phyloP scores from a whole-genome alignment of 2,329 filamentous ascomycete genomes.

The Botrytis pseudocinerea region DNA sequence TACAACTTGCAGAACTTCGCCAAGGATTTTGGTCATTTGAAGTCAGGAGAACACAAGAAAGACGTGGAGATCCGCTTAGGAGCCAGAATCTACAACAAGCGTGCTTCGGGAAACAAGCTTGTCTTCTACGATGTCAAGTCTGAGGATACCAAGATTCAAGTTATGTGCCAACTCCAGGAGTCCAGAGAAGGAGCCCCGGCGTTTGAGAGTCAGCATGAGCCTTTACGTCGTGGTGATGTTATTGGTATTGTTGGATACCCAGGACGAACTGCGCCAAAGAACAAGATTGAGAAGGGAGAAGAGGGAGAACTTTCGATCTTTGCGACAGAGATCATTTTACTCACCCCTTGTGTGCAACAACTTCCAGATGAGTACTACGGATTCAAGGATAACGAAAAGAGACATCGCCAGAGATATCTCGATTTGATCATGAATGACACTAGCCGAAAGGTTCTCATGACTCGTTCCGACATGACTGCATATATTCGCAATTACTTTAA shows the following conservation, averaged over 20 bases:
- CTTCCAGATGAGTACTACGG: constrained; percentile 89
- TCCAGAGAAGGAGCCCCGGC: constrained; percentile 62
- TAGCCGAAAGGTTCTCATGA: constrained; percentile 79
- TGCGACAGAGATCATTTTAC: constrained; percentile 78
- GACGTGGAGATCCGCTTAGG: constrained; percentile 76
- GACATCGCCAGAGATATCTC: constrained; percentile 89
- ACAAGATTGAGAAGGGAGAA: constrained; percentile 72
- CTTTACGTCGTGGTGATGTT: constrained; percentile 87
- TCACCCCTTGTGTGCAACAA: constrained; percentile 89
- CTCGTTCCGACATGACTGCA: constrained; percentile 81
- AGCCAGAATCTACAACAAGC: constrained; percentile 86
- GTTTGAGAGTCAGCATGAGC: constrained; percentile 87
- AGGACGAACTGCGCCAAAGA: constrained; percentile 85
- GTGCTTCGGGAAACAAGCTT: constrained; percentile 78
- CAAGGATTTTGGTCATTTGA: constrained; percentile 74
- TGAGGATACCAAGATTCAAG: constrained; percentile 77
- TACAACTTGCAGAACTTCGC: constrained; percentile 81
- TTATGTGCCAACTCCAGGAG: constrained; percentile 88
- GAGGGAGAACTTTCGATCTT: constrained; percentile 95
- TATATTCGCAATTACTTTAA: constrained; percentile 90
- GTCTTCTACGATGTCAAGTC: constrained; percentile 86
- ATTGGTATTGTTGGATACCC: constrained; percentile 85
- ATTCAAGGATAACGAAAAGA: constrained; percentile 92
- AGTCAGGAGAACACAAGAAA: constrained; percentile 81
- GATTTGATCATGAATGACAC: constrained; percentile 93